Evolutionary conservation across 352 stramenopile species (phyloP).

Genomic region (Nothophytophthora sp.): DNA sequence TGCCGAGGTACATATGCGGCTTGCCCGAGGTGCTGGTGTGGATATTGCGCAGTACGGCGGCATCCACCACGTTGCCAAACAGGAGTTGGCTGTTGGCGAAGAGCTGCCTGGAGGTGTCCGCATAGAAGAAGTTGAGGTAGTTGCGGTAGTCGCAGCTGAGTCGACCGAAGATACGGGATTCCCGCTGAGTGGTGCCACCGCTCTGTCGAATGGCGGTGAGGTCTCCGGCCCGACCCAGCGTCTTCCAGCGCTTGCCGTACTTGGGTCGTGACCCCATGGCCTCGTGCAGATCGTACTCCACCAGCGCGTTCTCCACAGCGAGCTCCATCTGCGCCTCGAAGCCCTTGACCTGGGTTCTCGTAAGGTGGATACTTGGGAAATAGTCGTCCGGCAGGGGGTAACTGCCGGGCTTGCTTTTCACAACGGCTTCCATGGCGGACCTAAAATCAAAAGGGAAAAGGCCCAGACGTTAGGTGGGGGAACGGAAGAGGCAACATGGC

Average conservation of each 20-base stretch:
- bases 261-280: slow-evolving; percentile 28
- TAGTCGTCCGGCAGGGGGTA: slow-evolving; percentile 41
- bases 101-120: slow-evolving; percentile 50
- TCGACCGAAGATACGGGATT: slow-evolving; percentile 58
- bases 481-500: too few relatives aligned
- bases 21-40: slow-evolving; percentile 44
- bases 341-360: slow-evolving; percentile 19
- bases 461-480: too few relatives aligned
- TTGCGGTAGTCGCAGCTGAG: slow-evolving; percentile 57
- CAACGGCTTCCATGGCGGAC: slow-evolving; percentile 9
- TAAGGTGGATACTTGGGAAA: slow-evolving; percentile 42
- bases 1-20: slow-evolving; percentile 62
- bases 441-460: too few relatives aligned
- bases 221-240: slow-evolving; percentile 19
- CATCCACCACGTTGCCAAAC: slow-evolving; percentile 57
- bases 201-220: slow-evolving; percentile 30
- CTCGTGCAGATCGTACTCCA: slow-evolving; percentile 47
- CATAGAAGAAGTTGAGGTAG: slow-evolving; percentile 70
- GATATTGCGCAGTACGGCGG: slow-evolving; percentile 64
- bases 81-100: slow-evolving; percentile 71
- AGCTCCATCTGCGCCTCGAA: slow-evolving; percentile 37
- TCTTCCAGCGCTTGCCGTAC: slow-evolving; percentile 29
- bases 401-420: slow-evolving; percentile 7
- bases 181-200: slow-evolving; percentile 13
- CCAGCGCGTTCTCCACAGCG: slow-evolving; percentile 40